Evolutionary conservation across 495 filamentous ascomycete species (phyloP), one percentile per base, ranked within the genome.

Genomic region (Penicillium alfredii): DNA sequence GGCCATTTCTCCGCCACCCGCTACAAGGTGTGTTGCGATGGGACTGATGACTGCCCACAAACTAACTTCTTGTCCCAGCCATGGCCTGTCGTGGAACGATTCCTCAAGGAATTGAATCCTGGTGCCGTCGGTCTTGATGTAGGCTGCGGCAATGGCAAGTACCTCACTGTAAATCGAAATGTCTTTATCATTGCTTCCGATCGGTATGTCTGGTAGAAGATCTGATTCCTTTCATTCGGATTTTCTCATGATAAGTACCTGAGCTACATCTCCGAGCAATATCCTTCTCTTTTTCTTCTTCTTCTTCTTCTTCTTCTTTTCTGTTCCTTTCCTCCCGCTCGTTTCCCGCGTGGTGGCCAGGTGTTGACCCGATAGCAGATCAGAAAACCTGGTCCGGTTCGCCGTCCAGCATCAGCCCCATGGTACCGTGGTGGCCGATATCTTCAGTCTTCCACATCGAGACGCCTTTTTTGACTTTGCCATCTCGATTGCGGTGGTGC

Each of bases 141-240:
- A 40, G 72, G 72, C 30, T 97, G 92, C 63, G 92, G 92, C 34
- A 98, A 98, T 67, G 92, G 92, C 45, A 98, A 98, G 68, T 94
- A 97, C 54, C 64, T 97, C 30, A 62, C 73, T 25, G 84, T 93
- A 23, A 94, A 92, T 59, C 72, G 63, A 12, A 68, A 80, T 46
- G 63, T 96, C 17, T 88, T 82, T 61, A 88, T 96, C 42, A 50
- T 98, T 34, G 92, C 78, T 22, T 90, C 83, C 33, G 92, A 98
- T 71, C 73, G 90, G 71, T 93, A 61, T 16, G 72, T 60, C 16
- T 31, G 29, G 15, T 23, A 18, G 16, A 30, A 8, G 23, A n/a
- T n/a, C n/a, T n/a, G n/a, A n/a, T n/a, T n/a, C n/a, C n/a, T n/a
- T n/a, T n/a, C n/a, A n/a, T n/a, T n/a, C n/a, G n/a, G n/a, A n/a